Conservation (phyloP, 2,329 filamentous ascomycete genomes). For the Verticillium dahliae region DNA sequence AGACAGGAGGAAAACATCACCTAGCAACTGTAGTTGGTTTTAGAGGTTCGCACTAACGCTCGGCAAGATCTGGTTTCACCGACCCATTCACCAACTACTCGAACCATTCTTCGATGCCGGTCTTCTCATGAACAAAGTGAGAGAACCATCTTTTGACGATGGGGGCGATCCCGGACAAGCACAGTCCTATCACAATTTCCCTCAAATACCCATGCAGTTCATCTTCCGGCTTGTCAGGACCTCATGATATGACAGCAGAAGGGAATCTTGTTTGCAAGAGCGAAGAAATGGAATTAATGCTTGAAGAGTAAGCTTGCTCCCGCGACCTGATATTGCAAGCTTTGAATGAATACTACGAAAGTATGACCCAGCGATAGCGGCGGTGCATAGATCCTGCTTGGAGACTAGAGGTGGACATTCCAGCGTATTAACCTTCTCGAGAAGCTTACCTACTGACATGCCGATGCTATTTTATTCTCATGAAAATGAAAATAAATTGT, state of each 20-base stretch:
- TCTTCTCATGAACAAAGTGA: background rate
- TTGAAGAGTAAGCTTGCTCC: no score
- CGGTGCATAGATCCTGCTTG: no score
- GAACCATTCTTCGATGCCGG: background rate
- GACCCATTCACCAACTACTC: background rate
- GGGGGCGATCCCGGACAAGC: background rate
- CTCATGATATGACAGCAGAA: background rate
- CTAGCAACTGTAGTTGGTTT: background rate
- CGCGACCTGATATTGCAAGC: no score
- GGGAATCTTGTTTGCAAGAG: no score
- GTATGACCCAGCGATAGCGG: no score
- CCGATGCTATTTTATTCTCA: no score
- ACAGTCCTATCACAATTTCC: background rate
- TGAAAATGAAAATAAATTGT: no score
- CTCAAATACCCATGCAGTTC: background rate
- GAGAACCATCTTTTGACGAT: background rate
- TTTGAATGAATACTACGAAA: no score
- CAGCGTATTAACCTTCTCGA: no score
- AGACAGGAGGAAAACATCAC: background rate
- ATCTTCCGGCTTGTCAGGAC: background rate
- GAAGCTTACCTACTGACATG: no score
- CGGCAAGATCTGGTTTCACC: background rate
- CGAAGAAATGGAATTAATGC: no score
- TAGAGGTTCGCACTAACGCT: background rate
- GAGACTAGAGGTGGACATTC: no score